Evolutionary conservation across 1,284 basidiomycete genomes (phyloP).

Genomic region (Bondarzewia mesenterica): DNA sequence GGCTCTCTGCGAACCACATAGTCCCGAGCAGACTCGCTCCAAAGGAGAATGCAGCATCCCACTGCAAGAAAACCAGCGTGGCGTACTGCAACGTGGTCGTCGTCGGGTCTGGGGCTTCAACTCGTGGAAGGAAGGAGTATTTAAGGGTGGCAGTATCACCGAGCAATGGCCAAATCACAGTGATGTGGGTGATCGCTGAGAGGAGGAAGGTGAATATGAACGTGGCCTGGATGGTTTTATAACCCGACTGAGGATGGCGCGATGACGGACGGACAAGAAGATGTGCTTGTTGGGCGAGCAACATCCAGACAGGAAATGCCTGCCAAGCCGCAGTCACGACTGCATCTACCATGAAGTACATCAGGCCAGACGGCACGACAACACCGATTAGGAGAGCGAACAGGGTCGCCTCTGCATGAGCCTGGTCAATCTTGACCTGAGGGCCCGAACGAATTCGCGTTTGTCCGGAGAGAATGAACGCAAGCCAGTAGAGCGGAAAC

Average conservation of each 20-base stretch:
- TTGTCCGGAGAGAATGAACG: constrained; percentile 29
- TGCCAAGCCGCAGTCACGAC: constrained; percentile 37
- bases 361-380: constrained; percentile 26
- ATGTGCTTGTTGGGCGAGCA: constrained; percentile 18
- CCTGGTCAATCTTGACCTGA: constrained; percentile 22
- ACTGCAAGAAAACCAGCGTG: constrained; percentile 33
- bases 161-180: constrained; percentile 23
- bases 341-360: constrained; percentile 26
- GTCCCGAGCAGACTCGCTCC: constrained; percentile 27
- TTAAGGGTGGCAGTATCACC: constrained; percentile 5
- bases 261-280: constrained; percentile 11
- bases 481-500: constrained; percentile 33
- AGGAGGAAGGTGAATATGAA: constrained; percentile 28
- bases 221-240: constrained; percentile 25
- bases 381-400: constrained; percentile 32
- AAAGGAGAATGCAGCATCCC: constrained; percentile 31
- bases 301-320: constrained; percentile 30
- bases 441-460: constrained; percentile 7
- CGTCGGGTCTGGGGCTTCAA: constrained; percentile 2
- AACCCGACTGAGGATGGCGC: constrained; percentile 25
- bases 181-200: constrained; percentile 29
- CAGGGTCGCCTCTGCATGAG: constrained; percentile 33
- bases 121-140: constrained; percentile 6
- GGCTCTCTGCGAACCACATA: constrained; percentile 31
- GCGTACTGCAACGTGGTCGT: constrained; percentile 16